Conservation (phyloP, 176 grass and related monocot genomes). For the Ensete ventricosum region DNA sequence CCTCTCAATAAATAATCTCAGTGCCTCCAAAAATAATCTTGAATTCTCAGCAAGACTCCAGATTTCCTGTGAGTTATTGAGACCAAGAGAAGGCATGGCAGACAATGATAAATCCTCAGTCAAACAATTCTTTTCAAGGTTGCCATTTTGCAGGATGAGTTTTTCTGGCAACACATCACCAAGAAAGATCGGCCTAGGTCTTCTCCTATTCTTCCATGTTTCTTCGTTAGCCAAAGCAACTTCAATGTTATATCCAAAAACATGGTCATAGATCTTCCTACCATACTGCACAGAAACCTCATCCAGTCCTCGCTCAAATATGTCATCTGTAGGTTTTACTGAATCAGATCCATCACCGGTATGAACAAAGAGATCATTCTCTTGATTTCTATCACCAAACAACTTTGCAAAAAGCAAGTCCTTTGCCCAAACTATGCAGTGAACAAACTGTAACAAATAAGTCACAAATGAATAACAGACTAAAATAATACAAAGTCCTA, state of each 20-base stretch:
- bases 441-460: slow-evolving; percentile 57
- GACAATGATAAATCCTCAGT: slow-evolving; percentile 32
- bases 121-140: slow-evolving; percentile 17
- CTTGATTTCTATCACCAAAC: slow-evolving; percentile 90
- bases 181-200: slow-evolving; percentile 59
- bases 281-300: slow-evolving; percentile 70
- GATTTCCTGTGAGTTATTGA: slow-evolving; percentile 86
- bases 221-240: slow-evolving; percentile 68
- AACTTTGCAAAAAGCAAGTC: slow-evolving; percentile 96
- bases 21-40: slow-evolving; percentile 76
- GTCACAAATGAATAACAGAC: slow-evolving; percentile 10
- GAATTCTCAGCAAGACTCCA: slow-evolving; percentile 86
- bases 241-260: slow-evolving; percentile 91
- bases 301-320: slow-evolving; percentile 47
- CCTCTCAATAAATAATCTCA: slow-evolving; percentile 78
- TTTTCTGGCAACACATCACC: slow-evolving; percentile 46
- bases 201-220: slow-evolving; percentile 84
- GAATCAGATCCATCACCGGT: slow-evolving; percentile 48
- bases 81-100: slow-evolving; percentile 60
- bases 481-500: background rate
- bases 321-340: slow-evolving; percentile 38
- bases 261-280: slow-evolving; percentile 77
- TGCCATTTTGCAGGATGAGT: slow-evolving; percentile 43
- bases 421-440: slow-evolving; percentile 98
- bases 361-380: slow-evolving; percentile 88